Conservation (phyloP, 768 basidiomycete genomes). For the Rhodotorula taiwanensis region DNA sequence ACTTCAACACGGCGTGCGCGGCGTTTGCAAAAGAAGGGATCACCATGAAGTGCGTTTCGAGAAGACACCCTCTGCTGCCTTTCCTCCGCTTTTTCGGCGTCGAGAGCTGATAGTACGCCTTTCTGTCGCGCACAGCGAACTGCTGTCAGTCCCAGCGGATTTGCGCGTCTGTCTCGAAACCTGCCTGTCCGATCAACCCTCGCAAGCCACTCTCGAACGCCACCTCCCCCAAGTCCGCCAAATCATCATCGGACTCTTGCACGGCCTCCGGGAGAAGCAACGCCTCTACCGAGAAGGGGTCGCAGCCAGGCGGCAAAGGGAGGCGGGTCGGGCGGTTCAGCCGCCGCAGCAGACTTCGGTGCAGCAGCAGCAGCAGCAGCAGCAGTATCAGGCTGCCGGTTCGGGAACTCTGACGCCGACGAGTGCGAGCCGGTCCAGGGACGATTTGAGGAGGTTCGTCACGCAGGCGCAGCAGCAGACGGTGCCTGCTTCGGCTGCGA, state of each 20-base stretch:
- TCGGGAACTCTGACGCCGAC: constrained; percentile 23
- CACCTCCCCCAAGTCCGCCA: constrained; percentile 84
- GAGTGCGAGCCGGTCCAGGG: constrained; percentile 49
- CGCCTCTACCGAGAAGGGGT: constrained; percentile 61
- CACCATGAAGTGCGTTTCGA: constrained; percentile 78
- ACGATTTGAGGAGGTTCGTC: constrained; percentile 58
- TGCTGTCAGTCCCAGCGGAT: constrained; percentile 78
- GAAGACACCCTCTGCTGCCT: too few relatives aligned
- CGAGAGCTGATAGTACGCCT: neutral
- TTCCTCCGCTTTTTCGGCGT: neutral
- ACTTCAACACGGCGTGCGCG: constrained; percentile 87
- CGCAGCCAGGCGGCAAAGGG: constrained; percentile 17
- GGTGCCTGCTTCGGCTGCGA: too few relatives aligned
- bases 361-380: neutral
- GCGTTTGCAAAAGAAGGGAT: constrained; percentile 80
- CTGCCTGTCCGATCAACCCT: constrained; percentile 82
- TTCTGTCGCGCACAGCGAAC: constrained; percentile 57
- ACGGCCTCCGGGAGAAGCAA: constrained; percentile 88
- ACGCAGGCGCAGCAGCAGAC: constrained; percentile 19
- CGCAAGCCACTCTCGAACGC: constrained; percentile 69
- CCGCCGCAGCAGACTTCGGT: neutral
- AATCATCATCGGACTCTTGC: constrained; percentile 86
- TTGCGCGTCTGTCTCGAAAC: constrained; percentile 80
- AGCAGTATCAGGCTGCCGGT: constrained; percentile 5
- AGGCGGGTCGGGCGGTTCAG: neutral